These are phyloP conservation scores for Penicillium sp. DNA, from an alignment of 2,329 filamentous ascomycete genomes.

Conservation along the genomic window DNA sequence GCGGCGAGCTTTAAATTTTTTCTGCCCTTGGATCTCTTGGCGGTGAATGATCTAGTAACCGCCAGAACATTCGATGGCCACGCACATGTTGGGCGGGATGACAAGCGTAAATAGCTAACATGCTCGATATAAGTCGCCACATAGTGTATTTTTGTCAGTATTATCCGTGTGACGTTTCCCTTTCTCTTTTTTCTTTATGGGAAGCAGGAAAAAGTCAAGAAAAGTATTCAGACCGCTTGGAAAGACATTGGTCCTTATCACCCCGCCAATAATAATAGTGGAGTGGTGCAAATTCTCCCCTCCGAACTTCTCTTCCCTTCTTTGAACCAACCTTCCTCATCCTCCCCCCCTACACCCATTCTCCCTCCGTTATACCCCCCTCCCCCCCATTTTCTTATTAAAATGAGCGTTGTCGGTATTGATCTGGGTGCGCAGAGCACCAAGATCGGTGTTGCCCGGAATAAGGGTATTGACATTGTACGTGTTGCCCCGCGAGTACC, in stretches of 20 bases:
- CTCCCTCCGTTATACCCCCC: slow-evolving; percentile 15
- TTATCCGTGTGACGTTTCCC: background rate
- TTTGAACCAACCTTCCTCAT: slow-evolving; percentile 20
- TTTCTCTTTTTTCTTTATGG: background rate
- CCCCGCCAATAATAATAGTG: slow-evolving; percentile 33
- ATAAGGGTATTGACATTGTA: slow-evolving; percentile 98
- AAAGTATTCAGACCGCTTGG: slow-evolving; percentile 19
- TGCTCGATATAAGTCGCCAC: background rate
- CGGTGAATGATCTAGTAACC: slow-evolving; percentile 32
- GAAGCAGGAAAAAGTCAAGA: background rate
- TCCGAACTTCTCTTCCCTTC: slow-evolving; percentile 24
- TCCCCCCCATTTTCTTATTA: slow-evolving; percentile 26
- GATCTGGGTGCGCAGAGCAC: slow-evolving; percentile 97
- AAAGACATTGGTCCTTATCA: slow-evolving; percentile 18
- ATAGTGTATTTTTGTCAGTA: background rate
- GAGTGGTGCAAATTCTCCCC: slow-evolving; percentile 41
- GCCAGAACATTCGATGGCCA: slow-evolving; percentile 41
- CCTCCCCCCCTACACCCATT: slow-evolving; percentile 18
- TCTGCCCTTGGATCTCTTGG: slow-evolving; percentile 21
- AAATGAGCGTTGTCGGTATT: slow-evolving; percentile 67
- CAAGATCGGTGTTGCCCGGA: slow-evolving; percentile 93
- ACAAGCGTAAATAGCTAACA: slow-evolving; percentile 14
- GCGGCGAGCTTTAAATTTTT: slow-evolving; percentile 15
- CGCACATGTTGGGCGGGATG: slow-evolving; percentile 10
- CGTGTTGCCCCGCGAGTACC: slow-evolving; percentile 46